A percentile compares a stretch with the other conserved stretches of the same genome.
Conservation (phyloP, 2,329 filamentous ascomycete genomes). For the Epichloe sp. region DNA sequence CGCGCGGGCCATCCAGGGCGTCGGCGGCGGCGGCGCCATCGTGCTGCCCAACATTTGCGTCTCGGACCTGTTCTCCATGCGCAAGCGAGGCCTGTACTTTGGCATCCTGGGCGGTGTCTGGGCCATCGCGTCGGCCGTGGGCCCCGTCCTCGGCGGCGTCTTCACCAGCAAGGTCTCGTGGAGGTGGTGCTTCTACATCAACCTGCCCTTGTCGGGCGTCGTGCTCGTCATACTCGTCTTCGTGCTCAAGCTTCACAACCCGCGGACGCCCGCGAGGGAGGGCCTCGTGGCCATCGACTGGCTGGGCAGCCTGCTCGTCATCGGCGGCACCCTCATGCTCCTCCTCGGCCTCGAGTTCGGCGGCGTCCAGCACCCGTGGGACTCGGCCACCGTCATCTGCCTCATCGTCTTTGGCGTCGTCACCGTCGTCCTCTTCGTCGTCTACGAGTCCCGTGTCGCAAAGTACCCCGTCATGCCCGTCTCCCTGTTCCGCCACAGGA, state of each 20-base stretch:
- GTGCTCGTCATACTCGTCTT: constrained; percentile 39
- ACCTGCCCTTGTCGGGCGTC: constrained; percentile 36
- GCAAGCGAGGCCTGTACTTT: constrained; percentile 38
- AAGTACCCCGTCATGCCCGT: constrained; percentile 68
- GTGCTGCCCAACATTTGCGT: constrained; percentile 47
- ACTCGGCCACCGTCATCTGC: constrained; percentile 60
- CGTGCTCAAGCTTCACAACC: constrained; percentile 56
- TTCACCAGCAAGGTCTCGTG: constrained; percentile 53
- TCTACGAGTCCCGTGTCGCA: constrained; percentile 62
- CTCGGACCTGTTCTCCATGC: constrained; percentile 40
- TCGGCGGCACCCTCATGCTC: constrained; percentile 73
- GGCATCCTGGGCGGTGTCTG: constrained; percentile 42
- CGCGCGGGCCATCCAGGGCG: constrained; percentile 42
- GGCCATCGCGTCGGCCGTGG: constrained; percentile 52
- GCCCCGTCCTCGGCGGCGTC: constrained; percentile 54
- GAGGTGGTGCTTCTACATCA: constrained; percentile 61
- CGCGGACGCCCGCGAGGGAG: constrained; percentile 46
- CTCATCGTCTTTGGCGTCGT: constrained; percentile 61
- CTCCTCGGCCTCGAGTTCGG: constrained; percentile 79
- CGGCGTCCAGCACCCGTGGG: constrained; percentile 63
- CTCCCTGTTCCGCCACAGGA: constrained; percentile 51
- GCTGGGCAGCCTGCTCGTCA: constrained; percentile 43
- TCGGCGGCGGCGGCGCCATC: constrained; percentile 43
- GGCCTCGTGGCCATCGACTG: constrained; percentile 53
- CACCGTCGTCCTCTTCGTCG: constrained; percentile 50